Base-by-base conservation (phyloP, 2,329 filamentous ascomycete species). In the Curvularia hawaiiensis region DNA sequence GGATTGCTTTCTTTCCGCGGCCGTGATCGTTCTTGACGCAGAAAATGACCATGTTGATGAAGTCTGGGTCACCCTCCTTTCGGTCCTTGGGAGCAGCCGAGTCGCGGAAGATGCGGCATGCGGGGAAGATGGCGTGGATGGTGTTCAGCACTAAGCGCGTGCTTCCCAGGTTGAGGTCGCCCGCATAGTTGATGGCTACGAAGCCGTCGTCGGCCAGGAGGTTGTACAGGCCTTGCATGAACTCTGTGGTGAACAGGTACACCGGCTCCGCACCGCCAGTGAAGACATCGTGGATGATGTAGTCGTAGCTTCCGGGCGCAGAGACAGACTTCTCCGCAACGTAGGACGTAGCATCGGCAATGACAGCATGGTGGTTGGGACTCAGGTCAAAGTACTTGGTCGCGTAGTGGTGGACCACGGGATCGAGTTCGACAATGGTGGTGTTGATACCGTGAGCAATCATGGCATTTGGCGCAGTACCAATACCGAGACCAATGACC, bases 221-320 rank as follows among this genome's bases (percentile, higher is more conserved):
- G 4, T 83, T 75, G 63, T 85, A 80, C 1, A 99, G 81, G 5
- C 89, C 86, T 51, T 84, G 77, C 43, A 99, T 78, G 69, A 99
- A 98, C 66, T 95, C 89, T 5, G 88, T 76, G 0, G 93, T 98
- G 77, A 99, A 99, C 8, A 99, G 85, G 8, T 88, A 82, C 3
- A 93, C 86, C 0, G 95, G 95, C 75, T 98, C 95, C 0, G 92
- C 93, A 51, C 95, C 95, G 24, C 95, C 95, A 0, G 95, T 99
- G 75, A 99, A 99, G 24, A 99, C 95, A 67, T 99, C 95, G 75
- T 99, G 95, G 52, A 99, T 84, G 70, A 99, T 95, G 79, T 97
- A 98, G 78, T 97, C 89, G 75, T 90, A 99, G 28, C 81, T 81
- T 26, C 50, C 58, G 11, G 75, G 73, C 10, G 63, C 62, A 3